These are phyloP conservation scores for Hordeum marinum DNA, from an alignment of 176 grass and related monocot species.

Conservation along the genomic window DNA sequence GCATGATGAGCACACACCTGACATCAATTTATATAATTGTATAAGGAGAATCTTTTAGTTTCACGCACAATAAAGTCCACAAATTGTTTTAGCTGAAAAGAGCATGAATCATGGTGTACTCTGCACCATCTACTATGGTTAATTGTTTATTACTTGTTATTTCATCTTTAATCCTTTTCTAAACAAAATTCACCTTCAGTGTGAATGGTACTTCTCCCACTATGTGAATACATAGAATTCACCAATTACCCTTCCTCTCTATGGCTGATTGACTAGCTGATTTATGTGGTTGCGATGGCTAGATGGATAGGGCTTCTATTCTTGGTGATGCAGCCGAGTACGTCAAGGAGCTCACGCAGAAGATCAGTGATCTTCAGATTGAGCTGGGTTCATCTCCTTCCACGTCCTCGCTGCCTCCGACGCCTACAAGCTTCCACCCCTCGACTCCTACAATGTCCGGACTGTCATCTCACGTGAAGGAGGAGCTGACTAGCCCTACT, in stretches of 20 bases:
- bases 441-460: conserved; percentile 74
- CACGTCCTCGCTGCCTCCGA: conserved; percentile 57
- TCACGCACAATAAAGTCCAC: neutral
- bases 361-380: conserved; percentile 80
- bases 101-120: neutral
- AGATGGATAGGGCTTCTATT: conserved; percentile 98
- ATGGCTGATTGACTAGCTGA: conserved; percentile 35
- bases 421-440: conserved; percentile 77
- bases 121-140: no score
- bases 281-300: conserved; percentile 2
- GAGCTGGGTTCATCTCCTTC: conserved; percentile 73
- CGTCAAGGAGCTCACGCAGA: conserved; percentile 80
- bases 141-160: neutral
- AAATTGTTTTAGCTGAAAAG: neutral
- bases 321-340: conserved; percentile 90
- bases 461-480: conserved; percentile 58
- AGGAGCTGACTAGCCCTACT: conserved; percentile 75
- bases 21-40: neutral
- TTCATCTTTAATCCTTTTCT: neutral
- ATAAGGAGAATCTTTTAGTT: neutral
- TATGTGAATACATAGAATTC: neutral
- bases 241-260: neutral
- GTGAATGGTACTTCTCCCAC: neutral
- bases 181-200: neutral
- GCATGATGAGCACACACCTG: neutral